A percentile compares a stretch with the other conserved stretches of the same genome.
These are phyloP conservation scores for Phaeosphaeriaceae sp. DNA, from an alignment of 2,329 filamentous ascomycete genomes.

Conservation along the genomic window DNA sequence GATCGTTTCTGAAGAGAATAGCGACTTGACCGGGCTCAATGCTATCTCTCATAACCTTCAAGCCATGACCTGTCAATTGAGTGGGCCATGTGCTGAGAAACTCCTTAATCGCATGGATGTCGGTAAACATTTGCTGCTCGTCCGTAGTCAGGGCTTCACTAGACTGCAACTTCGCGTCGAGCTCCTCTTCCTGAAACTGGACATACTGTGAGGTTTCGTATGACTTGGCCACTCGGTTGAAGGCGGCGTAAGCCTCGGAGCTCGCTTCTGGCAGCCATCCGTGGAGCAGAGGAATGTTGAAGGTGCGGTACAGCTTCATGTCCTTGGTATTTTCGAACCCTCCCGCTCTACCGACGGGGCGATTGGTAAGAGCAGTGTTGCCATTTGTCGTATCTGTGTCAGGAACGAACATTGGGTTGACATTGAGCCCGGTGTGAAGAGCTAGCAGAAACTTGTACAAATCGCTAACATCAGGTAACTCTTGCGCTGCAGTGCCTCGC, in stretches of 20 bases:
- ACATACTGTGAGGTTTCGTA: slow-evolving; percentile 93
- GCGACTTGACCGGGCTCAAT: slow-evolving; percentile 80
- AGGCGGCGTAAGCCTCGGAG: slow-evolving; percentile 71
- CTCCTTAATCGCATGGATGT: slow-evolving; percentile 81
- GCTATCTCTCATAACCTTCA: slow-evolving; percentile 73
- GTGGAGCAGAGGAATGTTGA: slow-evolving; percentile 86
- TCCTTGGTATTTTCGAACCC: slow-evolving; percentile 87
- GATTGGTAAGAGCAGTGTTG: slow-evolving; percentile 40
- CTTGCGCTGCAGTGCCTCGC: slow-evolving; percentile 66
- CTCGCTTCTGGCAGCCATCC: slow-evolving; percentile 81
- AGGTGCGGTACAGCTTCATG: slow-evolving; percentile 89
- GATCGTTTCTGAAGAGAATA: slow-evolving; percentile 95
- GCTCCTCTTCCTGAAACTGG: slow-evolving; percentile 85
- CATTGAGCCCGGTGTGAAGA: slow-evolving; percentile 96
- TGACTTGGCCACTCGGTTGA: slow-evolving; percentile 76
- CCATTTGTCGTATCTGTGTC: slow-evolving; percentile 48
- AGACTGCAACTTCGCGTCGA: slow-evolving; percentile 76
- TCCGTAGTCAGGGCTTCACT: slow-evolving; percentile 67
- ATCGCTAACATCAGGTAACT: slow-evolving; percentile 84
- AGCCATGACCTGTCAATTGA: slow-evolving; percentile 82
- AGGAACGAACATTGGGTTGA: slow-evolving; percentile 87
- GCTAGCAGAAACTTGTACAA: slow-evolving; percentile 87
- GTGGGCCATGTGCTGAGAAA: slow-evolving; percentile 84
- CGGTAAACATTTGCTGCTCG: slow-evolving; percentile 81
- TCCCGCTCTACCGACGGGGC: slow-evolving; percentile 62